phyloP scores from a whole-genome alignment of 345 rosid species.

The Fremontodendron californicum region DNA sequence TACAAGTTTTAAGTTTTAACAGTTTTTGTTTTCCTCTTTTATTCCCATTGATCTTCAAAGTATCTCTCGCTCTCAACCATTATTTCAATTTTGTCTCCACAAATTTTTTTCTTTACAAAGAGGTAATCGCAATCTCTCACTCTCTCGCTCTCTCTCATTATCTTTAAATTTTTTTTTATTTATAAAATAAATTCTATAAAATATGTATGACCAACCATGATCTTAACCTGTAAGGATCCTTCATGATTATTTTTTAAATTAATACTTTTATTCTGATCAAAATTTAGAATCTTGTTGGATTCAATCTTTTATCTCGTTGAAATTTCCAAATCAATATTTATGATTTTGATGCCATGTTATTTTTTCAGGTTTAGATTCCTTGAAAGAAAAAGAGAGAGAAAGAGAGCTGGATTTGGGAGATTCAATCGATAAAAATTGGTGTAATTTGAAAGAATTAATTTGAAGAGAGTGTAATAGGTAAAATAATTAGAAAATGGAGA shows the following conservation, averaged over 20 bases:
- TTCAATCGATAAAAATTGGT: not conserved
- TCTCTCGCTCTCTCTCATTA: not conserved
- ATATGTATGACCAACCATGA: not conserved
- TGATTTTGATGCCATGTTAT: not conserved
- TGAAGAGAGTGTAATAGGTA: not conserved
- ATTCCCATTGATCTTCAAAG: not conserved
- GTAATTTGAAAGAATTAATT: not conserved
- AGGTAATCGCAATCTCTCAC: not conserved
- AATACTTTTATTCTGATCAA: not conserved
- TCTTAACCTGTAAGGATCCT: not conserved
- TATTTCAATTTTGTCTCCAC: not conserved
- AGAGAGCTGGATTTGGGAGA: not conserved
- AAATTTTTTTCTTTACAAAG: not conserved
- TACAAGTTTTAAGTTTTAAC: not conserved
- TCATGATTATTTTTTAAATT: not conserved
- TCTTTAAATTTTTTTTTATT: not conserved
- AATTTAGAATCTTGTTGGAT: not conserved
- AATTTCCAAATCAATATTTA: not conserved
- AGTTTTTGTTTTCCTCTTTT: not conserved
- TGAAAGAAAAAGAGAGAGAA: not conserved
- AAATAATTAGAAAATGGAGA: slow-evolving; percentile 22
- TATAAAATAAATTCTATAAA: not conserved
- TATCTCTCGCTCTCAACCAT: not conserved
- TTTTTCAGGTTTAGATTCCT: not conserved
- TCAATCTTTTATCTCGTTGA: not conserved